A percentile compares a stretch with the other conserved stretches of the same genome.
phyloP scores from a whole-genome alignment of 768 basidiomycete species.

The Peribolospora baueri region DNA sequence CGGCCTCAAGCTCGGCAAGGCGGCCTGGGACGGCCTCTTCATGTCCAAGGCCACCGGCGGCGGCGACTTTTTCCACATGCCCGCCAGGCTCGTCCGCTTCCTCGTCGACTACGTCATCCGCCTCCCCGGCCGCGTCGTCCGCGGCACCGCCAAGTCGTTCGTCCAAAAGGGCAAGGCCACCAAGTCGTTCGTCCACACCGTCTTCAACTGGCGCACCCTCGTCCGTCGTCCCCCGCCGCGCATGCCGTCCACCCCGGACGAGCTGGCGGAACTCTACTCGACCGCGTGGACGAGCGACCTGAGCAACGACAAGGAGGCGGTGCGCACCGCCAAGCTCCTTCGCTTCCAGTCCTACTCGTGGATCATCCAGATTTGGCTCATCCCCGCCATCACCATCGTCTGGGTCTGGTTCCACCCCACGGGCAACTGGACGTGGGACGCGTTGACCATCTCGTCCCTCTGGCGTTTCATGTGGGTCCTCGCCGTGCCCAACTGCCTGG shows the following conservation, averaged over 20 bases:
- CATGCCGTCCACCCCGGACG: conserved; percentile 15
- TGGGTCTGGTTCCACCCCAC: conserved; percentile 16
- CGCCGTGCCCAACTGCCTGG: conserved; percentile 17
- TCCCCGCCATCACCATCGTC: conserved; percentile 13
- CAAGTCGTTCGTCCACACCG: conserved; percentile 4
- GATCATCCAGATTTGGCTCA: conserved; percentile 16
- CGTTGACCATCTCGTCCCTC: conserved; percentile 14
- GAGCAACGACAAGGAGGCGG: conserved; percentile 14
- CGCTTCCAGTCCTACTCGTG: conserved; percentile 14
- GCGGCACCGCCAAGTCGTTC: conserved; percentile 1
- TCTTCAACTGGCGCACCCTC: conserved; percentile 16
- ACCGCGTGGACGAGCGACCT: conserved; percentile 16
- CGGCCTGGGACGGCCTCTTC: conserved; percentile 18
- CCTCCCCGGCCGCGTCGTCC: conserved; percentile 8
- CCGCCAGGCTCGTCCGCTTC: conserved; percentile 11
- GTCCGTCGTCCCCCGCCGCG: conserved; percentile 12
- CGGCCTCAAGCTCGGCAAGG: conserved; percentile 17
- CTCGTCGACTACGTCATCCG: conserved; percentile 9
- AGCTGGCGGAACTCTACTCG: conserved; percentile 17
- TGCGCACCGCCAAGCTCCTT: conserved; percentile 13
- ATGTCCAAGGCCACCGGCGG: conserved; percentile 16
- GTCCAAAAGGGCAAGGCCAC: conserved; percentile 4
- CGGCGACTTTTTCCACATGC: conserved; percentile 8
- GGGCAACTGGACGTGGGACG: conserved; percentile 13
- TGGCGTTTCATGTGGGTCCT: conserved; percentile 18